phyloP scores from a whole-genome alignment of 495 filamentous ascomycete species.

The Bombardia bombarda region DNA sequence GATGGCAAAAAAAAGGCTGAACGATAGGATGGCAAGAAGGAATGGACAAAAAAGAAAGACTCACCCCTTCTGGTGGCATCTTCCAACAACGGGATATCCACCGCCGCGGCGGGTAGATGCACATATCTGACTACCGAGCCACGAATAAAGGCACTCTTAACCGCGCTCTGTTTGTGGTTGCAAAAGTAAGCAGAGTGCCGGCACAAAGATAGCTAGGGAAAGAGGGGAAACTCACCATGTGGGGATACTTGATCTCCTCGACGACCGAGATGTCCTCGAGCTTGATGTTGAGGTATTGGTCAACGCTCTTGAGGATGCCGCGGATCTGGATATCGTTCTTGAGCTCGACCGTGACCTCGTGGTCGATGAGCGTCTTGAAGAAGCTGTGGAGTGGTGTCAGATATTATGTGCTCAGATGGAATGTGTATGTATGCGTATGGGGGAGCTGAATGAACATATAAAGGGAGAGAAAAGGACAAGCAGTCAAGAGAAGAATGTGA shows the following conservation, averaged over 20 bases:
- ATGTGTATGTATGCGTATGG: background rate
- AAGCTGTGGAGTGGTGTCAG: constrained; percentile 51
- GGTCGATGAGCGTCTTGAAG: constrained; percentile 99
- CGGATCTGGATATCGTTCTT: constrained; percentile 98
- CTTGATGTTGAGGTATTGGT: constrained; percentile 99
- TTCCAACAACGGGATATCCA: constrained; percentile 86
- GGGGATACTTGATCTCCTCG: constrained; percentile 87
- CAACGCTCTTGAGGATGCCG: constrained; percentile 89
- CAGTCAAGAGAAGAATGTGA: background rate
- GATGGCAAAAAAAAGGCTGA: too few relatives aligned
- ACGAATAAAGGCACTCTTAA: constrained; percentile 96
- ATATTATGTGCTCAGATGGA: background rate
- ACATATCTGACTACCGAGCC: constrained; percentile 96
- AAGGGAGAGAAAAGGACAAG: too few relatives aligned
- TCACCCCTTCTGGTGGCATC: constrained; percentile 91
- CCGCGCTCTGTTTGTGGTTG: too few relatives aligned
- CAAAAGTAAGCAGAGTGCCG: too few relatives aligned
- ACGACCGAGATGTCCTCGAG: constrained; percentile 87
- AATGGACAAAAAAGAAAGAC: constrained; percentile 14
- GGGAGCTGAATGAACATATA: background rate
- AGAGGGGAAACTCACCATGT: constrained; percentile 52
- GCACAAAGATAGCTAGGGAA: too few relatives aligned
- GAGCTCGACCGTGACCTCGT: constrained; percentile 90
- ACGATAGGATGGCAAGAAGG: background rate
- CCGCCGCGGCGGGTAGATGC: constrained; percentile 75